phyloP scores from a whole-genome alignment of 805 yeast genomes.

The Pichia sporocuriosa region DNA sequence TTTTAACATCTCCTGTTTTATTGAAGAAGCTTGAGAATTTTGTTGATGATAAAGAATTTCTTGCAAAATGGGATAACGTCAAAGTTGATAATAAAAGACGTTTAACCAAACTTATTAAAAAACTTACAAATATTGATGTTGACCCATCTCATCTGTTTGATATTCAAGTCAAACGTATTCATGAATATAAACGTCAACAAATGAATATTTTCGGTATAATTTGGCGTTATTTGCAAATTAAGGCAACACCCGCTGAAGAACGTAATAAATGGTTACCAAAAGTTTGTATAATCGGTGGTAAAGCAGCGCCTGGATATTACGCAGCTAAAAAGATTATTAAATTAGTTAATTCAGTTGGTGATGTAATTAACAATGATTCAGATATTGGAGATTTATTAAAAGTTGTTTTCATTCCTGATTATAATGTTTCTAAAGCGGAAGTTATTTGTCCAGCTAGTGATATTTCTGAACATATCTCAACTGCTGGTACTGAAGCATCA shows the following conservation, averaged over 20 bases:
- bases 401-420: conserved; percentile 86
- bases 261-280: conserved; percentile 62
- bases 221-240: conserved; percentile 71
- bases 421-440: conserved; percentile 92
- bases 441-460: conserved; percentile 86
- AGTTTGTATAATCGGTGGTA: conserved; percentile 85
- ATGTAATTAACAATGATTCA: conserved; percentile 70
- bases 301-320: conserved; percentile 96
- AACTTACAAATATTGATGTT: conserved; percentile 53
- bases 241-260: conserved; percentile 57
- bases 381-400: conserved; percentile 72
- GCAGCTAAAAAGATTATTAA: conserved; percentile 90
- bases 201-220: conserved; percentile 86
- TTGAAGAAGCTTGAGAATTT: conserved; percentile 62
- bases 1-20: conserved; percentile 57
- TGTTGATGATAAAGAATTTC: conserved; percentile 64
- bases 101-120: conserved; percentile 61
- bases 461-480: conserved; percentile 86
- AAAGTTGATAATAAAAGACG: conserved; percentile 63
- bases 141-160: conserved; percentile 76
- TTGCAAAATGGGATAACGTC: conserved; percentile 60
- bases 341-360: conserved; percentile 73
- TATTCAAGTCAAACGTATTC: conserved; percentile 90
- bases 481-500: conserved; percentile 96
- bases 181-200: conserved; percentile 94